Evolutionary conservation across 129 eudicot species (phyloP), one percentile per base, ranked within the genome.

Genomic region (Tagetes erecta): DNA sequence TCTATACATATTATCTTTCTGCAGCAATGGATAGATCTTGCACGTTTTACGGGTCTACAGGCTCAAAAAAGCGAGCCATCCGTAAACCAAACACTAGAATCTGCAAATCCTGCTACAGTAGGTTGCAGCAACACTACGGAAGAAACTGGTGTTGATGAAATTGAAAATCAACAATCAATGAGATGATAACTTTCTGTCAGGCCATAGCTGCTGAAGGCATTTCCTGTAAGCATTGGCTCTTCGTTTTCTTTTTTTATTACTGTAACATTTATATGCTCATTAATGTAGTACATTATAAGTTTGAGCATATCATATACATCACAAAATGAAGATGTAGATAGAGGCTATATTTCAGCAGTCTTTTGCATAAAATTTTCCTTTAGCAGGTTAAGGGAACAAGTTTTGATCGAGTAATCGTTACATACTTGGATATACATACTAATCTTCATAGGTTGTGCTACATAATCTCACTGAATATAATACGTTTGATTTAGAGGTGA

Each of bases 11-110:
- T 46, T 67, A 72, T 75, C 10, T 70, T 55, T 68, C 6, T 82
- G 83, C 99, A 94, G 99, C 99, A 91, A 94, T 94, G 99, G 99
- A 74, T 94, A 35, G 99, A 94, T 88, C 86, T 94, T 71, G 99
- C 99, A 45, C 85, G 96, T 45, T 80, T 73, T 79, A 94, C 96
- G 9, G 99, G 99, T 67, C 80, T 94, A 68, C 99, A 94, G 71
- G 58, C 96, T 60, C 90, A 82, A 69, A 88, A 88, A 84, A 82
- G 78, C 68, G 95, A 89, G 81, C 51, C 86, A 13, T 13, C 71
- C 5, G 11, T 76, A 5, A 33, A 68, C 35, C 74, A 75, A 81
- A 68, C 80, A 70, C 74, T 76, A 37, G 92, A 88, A 73, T 7
- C 89, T 71, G 76, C 83, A 67, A 86, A 75, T 57, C 68, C 80